Evolutionary conservation across 2,329 filamentous ascomycete genomes (phyloP), one percentile per base, ranked within the genome.

Genomic region (Metarhizium album): DNA sequence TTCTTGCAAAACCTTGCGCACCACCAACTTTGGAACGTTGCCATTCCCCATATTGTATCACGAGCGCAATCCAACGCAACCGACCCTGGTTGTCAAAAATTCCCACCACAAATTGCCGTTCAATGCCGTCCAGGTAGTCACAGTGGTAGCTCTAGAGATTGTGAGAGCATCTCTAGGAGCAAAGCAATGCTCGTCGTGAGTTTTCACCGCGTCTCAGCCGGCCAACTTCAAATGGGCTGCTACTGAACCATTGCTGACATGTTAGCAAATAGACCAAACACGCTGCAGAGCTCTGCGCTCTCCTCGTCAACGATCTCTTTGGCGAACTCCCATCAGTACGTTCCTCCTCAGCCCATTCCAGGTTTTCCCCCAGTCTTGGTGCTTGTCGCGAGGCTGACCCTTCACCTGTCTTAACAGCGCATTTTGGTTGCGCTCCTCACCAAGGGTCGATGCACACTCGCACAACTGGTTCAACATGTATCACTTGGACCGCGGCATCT

Each of bases 251-350:
- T 51, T 31, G 50, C 60, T 64, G 52, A 65, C 58, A 51, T 42
- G 46, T 49, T 22, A 46, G 42, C 47, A 53, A n/a, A 20, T 55
- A 84, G 81, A 82, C 80, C 54, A 82, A 89, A 73, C 80, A 86
- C 66, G 78, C 86, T 59, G 82, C 86, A 63, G 88, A 96, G 79
- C 87, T 97, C 64, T 95, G 89, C 74, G 80, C 84, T 73, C 82
- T 95, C 65, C 79, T 96, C 56, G 84, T 97, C 56, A 83, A 90
- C 64, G 90, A 96, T 66, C 78, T 87, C 53, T 91, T 93, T 68
- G 93, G 93, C 64, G 87, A 95, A 71, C 82, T 97, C 53, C 89
- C 90, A 55, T 88, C 89, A 65, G 91, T 96, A 86, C 52, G 55
- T 59, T 56, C 37, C 50, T 24, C 38, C 49, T 24, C 27, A 29